These are phyloP conservation scores for Cokeromyces recurvatus DNA, from an alignment of 371 early-diverging fungal species.

Conservation along the genomic window DNA sequence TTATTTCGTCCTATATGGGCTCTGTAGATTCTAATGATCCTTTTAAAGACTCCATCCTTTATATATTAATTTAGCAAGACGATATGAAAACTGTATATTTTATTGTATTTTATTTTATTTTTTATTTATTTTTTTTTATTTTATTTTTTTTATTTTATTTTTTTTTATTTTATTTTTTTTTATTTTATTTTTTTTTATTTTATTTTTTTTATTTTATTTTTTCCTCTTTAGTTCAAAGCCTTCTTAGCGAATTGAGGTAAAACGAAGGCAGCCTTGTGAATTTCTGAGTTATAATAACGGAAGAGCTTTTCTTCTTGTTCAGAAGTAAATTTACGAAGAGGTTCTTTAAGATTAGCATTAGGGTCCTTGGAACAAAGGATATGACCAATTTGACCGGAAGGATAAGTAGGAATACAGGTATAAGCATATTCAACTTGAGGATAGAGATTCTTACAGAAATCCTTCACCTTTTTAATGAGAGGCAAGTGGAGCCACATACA, in stretches of 20 bases:
- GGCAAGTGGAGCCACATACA: slow-evolving; percentile 96
- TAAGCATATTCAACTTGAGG: slow-evolving; percentile 90
- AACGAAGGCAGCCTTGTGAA: slow-evolving; percentile 90
- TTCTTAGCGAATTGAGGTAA: slow-evolving; percentile 86
- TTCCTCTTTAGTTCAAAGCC: slow-evolving; percentile 32
- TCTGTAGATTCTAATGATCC: slow-evolving; percentile 14
- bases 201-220: no score
- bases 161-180: no score
- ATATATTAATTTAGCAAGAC: no score
- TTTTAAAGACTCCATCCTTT: no score
- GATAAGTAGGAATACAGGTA: slow-evolving; percentile 94
- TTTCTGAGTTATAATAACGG: slow-evolving; percentile 90
- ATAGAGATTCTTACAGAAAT: slow-evolving; percentile 75
- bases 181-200: no score
- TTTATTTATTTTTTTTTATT: no score
- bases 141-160: no score
- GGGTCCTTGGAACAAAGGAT: slow-evolving; percentile 85
- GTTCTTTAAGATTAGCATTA: slow-evolving; percentile 66
- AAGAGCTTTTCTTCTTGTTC: slow-evolving; percentile 79
- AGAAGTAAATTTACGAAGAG: slow-evolving; percentile 70
- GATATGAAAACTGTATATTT: no score
- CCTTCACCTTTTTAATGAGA: slow-evolving; percentile 84
- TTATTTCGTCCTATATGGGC: slow-evolving; percentile 23
- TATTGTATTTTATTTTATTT: no score
- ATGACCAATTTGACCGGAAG: slow-evolving; percentile 95